Base-by-base conservation (phyloP, 169 alveolate genomes). In the Plasmodium yoelii region DNA sequence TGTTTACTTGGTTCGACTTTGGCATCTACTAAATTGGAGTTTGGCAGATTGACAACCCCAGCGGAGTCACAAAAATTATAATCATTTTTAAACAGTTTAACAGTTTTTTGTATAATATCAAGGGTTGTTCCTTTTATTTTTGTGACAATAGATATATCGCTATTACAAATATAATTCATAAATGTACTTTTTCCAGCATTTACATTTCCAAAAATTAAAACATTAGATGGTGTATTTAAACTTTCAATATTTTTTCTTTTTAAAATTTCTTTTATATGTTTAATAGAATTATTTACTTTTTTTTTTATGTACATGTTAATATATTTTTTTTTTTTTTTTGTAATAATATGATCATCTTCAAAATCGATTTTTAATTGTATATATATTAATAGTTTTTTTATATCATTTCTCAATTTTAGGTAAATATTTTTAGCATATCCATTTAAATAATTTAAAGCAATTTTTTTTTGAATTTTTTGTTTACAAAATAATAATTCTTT, bases 161-260 rank as follows among this genome's bases (percentile, higher is more conserved):
- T 71, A 64, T 80, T 39, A 49, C 93, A 92, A 56, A 93, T 87
- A 22, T 73, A 57, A 73, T 93, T 93, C 69, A 93, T 88, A 9
- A 93, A 61, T 7, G 94, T 82, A 56, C 96, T 93, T 47, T 93
- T 93, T 46, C 96, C 96, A 5, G 96, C 74, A 90, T 93, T 93
- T 1, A 94, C 93, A 19, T 94, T 88, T 19, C 96, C 96, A 28
- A 92, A 63, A 10, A 93, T 34, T 9, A 88, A 64, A 1, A 93
- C 75, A 70, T 87, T 88, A 0, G 63, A 49, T 15, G 93, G 91
- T 47, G 26, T 71, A 47, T 60, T 59, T 55, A 93, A 15, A 53
- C 63, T 73, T 51, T 56, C 71, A 10, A 88, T 93, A 22, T 92
- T 73, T 3, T 68, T 49, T 42, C 88, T 60, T 22, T 28, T 39